Evolutionary conservation across 345 rosid genomes (phyloP), one percentile per base, ranked within the genome.

Genomic region (Kandelia obovata): DNA sequence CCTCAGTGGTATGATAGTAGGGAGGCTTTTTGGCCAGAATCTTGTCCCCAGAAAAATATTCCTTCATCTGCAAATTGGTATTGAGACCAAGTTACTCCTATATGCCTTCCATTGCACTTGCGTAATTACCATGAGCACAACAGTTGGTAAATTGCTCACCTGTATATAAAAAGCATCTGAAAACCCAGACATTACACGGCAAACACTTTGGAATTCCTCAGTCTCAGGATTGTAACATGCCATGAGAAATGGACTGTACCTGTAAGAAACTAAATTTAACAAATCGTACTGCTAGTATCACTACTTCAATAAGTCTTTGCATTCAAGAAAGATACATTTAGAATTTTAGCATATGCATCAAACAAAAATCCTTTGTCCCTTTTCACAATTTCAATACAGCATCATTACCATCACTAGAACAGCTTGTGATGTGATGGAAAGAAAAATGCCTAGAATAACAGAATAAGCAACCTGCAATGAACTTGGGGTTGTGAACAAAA

Each of bases 181-280:
- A 74, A 93, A 85, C 8, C 97, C 98, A 62, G 97, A 90, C 96
- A 93, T 89, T 73, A 93, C 98, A 52, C 93, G 94, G 28, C 98
- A 93, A 15, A 87, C 89, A 61, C 97, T 86, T 70, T 90, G 92
- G 66, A 76, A 93, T 68, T 89, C 96, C 80, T 90, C 96, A 21
- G 82, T 80, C 75, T 92, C 96, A 23, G 92, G 87, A 70, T 85
- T 81, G 78, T 83, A 90, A 66, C 98, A 92, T 62, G 98, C 95
- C 96, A 92, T 81, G 68, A 92, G 98, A 80, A 88, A 90, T 58
- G 96, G 98, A 81, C 96, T 92, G 74, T 77, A 86, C 98, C 98
- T 90, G 88, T 72, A 75, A 61, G 28, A 35, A 7, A 27, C 17
- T 47, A 25, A 64, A 25, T 59, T 23, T 35, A n/a, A 13, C 28